phyloP scores from a whole-genome alignment of 2,329 filamentous ascomycete species.

The Myriosclerotinia scirpicola region DNA sequence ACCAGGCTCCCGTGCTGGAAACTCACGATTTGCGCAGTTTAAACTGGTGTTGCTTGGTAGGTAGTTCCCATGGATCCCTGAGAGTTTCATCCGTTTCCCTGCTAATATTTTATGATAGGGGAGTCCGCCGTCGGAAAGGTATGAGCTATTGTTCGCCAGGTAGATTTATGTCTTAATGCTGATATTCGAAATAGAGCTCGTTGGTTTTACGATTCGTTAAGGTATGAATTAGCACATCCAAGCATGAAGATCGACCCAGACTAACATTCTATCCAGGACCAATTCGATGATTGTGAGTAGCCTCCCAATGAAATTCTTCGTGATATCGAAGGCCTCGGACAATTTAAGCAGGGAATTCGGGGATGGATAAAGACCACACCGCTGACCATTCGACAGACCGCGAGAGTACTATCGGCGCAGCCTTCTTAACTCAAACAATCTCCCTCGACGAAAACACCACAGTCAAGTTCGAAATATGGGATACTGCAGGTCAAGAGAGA shows the following conservation, averaged over 20 bases:
- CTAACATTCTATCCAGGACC: constrained; percentile 62
- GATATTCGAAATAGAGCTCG: constrained; percentile 67
- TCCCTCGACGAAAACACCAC: constrained; percentile 97
- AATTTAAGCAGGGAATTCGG: neutral
- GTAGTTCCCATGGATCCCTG: constrained; percentile 39
- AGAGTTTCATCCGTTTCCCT: neutral
- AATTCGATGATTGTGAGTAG: constrained; percentile 75
- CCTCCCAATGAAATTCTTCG: neutral
- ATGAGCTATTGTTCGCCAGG: constrained; percentile 33
- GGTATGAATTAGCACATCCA: constrained; percentile 53
- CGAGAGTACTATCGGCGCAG: constrained; percentile 60
- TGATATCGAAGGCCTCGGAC: neutral
- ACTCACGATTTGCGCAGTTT: constrained; percentile 96
- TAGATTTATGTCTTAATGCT: constrained; percentile 26
- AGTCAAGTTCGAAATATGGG: constrained; percentile 99
- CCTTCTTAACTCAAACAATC: constrained; percentile 98
- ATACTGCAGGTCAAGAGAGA: constrained; percentile 95
- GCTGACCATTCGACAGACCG: constrained; percentile 25
- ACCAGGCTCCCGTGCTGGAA: constrained; percentile 60
- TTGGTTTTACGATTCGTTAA: constrained; percentile 98
- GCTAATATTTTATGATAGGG: constrained; percentile 59
- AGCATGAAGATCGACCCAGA: neutral
- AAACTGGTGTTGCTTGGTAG: constrained; percentile 95
- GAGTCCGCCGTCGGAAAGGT: constrained; percentile 99
- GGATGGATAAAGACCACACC: constrained; percentile 13